Percentiles rank a stretch among this genome's conserved stretches.
phyloP scores from a whole-genome alignment of 208 protist genomes.

The Zelonia costaricensis region DNA sequence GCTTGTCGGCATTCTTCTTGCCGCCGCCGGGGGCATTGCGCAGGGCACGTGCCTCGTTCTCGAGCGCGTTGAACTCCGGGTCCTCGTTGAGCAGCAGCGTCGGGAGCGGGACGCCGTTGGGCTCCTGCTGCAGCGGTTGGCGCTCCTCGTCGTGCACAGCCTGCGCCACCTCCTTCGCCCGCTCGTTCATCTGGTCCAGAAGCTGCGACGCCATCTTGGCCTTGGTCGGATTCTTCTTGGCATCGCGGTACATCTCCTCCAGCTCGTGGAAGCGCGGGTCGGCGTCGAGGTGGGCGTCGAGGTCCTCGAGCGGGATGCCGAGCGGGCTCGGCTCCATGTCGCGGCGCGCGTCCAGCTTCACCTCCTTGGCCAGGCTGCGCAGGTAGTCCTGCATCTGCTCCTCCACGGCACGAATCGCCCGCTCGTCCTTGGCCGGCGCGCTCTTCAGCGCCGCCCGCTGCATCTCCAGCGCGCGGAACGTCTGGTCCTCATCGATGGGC shows the following conservation, averaged over 20 bases:
- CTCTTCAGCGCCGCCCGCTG: slow-evolving; percentile 65
- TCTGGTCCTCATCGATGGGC: slow-evolving; percentile 59
- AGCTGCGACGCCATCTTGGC: slow-evolving; percentile 51
- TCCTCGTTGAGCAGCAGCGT: slow-evolving; percentile 72
- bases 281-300: slow-evolving; percentile 48
- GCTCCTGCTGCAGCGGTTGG: slow-evolving; percentile 40
- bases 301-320: slow-evolving; percentile 58
- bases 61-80: slow-evolving; percentile 49
- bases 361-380: slow-evolving; percentile 41
- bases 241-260: slow-evolving; percentile 74
- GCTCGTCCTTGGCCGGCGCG: slow-evolving; percentile 32
- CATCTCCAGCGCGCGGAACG: slow-evolving; percentile 65
- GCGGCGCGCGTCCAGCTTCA: slow-evolving; percentile 56
- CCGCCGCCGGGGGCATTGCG: slow-evolving; percentile 27
- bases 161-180: slow-evolving; percentile 59
- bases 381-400: slow-evolving; percentile 71
- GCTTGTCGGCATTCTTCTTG: slow-evolving; percentile 41
- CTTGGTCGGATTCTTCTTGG: slow-evolving; percentile 45
- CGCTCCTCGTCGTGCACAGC: slow-evolving; percentile 61
- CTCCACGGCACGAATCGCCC: slow-evolving; percentile 59
- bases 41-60: slow-evolving; percentile 66
- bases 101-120: slow-evolving; percentile 64
- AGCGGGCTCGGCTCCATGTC: slow-evolving; percentile 60
- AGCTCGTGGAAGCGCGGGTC: slow-evolving; percentile 69
- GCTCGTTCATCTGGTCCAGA: slow-evolving; percentile 75